Base-by-base conservation (phyloP, 2,329 filamentous ascomycete genomes). In the Aaosphaeria pasadenensis region DNA sequence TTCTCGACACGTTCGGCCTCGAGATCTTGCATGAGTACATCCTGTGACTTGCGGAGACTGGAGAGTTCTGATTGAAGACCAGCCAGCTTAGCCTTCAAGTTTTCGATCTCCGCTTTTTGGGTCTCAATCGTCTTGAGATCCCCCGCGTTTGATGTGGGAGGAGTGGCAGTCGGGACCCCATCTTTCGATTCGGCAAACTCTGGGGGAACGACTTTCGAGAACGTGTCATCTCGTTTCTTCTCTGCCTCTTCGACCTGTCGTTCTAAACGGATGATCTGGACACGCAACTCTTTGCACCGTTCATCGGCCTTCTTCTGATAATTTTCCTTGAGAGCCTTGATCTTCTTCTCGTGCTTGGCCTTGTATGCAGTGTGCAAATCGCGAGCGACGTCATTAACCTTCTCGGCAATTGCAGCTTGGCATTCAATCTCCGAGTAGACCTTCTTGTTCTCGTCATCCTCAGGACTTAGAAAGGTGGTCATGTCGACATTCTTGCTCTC, bases 341-440 rank as follows among this genome's bases (percentile, higher is more conserved):
- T 92, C 76, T 99, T 99, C 53, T 86, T 89, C 75, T 97, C 92
- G 69, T 99, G 94, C 74, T 99, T 99, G 66, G 87, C 85, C 75
- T 96, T 97, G 80, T 99, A 99, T 7, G 96, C 80, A 0, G 86
- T 81, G 67, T 99, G 94, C 38, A 99, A 80, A 66, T 99, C 94
- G 30, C 90, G 83, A n/a, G 72, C 74, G 7, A 78, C 71, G 13
- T 74, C 72, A 42, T 92, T 91, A 38, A 97, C 91, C 56, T 91
- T 90, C 71, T 96, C 90, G 24, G 96, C 91, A 43, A 96, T 87
- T 55, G 95, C 90, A 36, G 75, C 77, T 32, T 79, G 68, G 56
- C 79, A 68, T 58, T 77, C 66, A 45, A 71, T 60, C 35, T 70
- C 73, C 2, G 67, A 70, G 55, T 68, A 71, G 30, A 66, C 60